Percentiles rank a stretch among this genome's conserved stretches.
Conservation (phyloP, 805 yeast species). For the Candida sphagnicola region DNA sequence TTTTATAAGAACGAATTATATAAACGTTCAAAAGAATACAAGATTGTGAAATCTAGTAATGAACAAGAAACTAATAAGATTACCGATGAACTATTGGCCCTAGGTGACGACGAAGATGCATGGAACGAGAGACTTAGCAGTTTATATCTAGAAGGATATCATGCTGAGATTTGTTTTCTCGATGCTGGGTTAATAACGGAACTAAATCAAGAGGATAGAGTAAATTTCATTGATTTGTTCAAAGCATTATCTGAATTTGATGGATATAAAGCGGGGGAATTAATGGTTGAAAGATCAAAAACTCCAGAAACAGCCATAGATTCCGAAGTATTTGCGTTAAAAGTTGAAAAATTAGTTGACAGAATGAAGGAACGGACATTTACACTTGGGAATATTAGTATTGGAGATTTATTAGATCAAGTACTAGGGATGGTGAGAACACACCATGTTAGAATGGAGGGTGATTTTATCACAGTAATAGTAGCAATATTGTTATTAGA, state of each 20-base stretch:
- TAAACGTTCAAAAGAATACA: constrained; percentile 40
- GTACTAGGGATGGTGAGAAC: constrained; percentile 86
- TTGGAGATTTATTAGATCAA: constrained; percentile 85
- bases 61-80: constrained; percentile 45
- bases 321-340: constrained; percentile 79
- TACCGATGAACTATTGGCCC: constrained; percentile 34
- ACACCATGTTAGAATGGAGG: constrained; percentile 97
- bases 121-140: constrained; percentile 46
- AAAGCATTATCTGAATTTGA: constrained; percentile 86
- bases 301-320: constrained; percentile 92
- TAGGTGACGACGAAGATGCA: constrained; percentile 31
- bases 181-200: constrained; percentile 96
- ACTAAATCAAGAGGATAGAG: constrained; percentile 68
- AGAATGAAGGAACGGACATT: constrained; percentile 84
- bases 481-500: constrained; percentile 87
- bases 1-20: constrained; percentile 51
- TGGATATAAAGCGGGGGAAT: constrained; percentile 91
- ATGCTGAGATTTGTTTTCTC: constrained; percentile 83
- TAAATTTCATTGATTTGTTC: constrained; percentile 85
- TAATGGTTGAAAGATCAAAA: constrained; percentile 91
- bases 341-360: constrained; percentile 79
- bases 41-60: constrained; percentile 38
- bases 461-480: constrained; percentile 93
- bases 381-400: constrained; percentile 85
- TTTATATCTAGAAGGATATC: constrained; percentile 56